A percentile compares a stretch with the other conserved stretches of the same genome.
phyloP scores from a whole-genome alignment of 345 rosid genomes.

The Eucalyptus shirleyi region DNA sequence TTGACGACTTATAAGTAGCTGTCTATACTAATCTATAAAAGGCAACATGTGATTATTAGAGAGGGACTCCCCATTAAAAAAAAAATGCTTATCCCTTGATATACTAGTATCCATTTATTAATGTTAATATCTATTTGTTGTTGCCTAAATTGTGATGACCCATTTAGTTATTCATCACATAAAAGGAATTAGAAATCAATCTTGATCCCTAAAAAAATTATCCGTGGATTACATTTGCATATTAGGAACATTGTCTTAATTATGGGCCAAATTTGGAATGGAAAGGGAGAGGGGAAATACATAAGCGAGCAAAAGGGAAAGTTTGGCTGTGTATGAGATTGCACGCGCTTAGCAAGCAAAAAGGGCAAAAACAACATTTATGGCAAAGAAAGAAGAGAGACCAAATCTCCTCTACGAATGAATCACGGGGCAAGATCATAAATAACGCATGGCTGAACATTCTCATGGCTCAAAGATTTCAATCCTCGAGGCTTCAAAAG shows the following conservation, averaged over 20 bases:
- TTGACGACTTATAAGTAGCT: not conserved
- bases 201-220: not conserved
- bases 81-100: not conserved
- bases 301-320: not conserved
- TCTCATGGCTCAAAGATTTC: not conserved
- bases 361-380: not conserved
- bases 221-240: not conserved
- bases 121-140: not conserved
- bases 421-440: not conserved
- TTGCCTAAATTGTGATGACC: not conserved
- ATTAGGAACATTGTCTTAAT: not conserved
- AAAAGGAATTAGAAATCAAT: not conserved
- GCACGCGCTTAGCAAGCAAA: not conserved
- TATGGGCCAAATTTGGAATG: not conserved
- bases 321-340: not conserved
- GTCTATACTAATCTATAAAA: not conserved
- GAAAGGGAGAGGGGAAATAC: not conserved
- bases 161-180: not conserved
- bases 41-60: accelerated
- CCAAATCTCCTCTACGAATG: not conserved
- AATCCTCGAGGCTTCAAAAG: not conserved
- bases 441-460: not conserved
- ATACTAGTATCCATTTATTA: not conserved
- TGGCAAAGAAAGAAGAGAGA: not conserved
- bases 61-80: not conserved